Evolutionary conservation across 2,329 filamentous ascomycete genomes (phyloP), one percentile per base, ranked within the genome.

Genomic region (Ophiostoma quercus): DNA sequence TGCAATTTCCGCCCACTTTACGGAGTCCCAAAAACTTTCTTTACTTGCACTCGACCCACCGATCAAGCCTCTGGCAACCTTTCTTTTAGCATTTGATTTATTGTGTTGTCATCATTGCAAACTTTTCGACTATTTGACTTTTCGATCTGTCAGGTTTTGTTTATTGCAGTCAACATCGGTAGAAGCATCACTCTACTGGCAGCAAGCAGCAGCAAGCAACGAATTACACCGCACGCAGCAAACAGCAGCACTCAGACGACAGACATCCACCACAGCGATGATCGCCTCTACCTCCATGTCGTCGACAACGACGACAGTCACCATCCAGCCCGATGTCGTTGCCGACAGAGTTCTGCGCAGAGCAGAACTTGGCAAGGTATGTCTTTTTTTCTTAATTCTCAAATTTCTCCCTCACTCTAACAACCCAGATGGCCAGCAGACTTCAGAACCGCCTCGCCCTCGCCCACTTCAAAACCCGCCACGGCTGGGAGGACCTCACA

Each of bases 401-500:
- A 29, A 29, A 37, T 60, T 54, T 47, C 41, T 51, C 37, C 22
- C 51, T 32, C 34, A n/a, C 8, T 73, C 71, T 65, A 5, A 19
- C 69, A 43, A 32, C 62, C n/a, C 68, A 98, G 95, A 96, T 99
- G 83, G 95, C 94, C 75, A 87, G 94, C 78, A 91, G 91, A 77
- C 84, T 99, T 69, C 93, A 98, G 82, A 93, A 96, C 82, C 92
- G 94, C 73, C 88, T 99, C 71, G 94, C 95, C 71, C 88, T 98
- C 73, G 95, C 95, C 78, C 95, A 96, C 80, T 95, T 97, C 86
- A 98, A 98, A 82, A 93, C 95, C 74, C 93, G 96, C 81, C 91
- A 96, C 82, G 94, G 94, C 78, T 96, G 93, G 89, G 91, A 97
- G 80, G 92, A 95, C 79, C 86, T 96, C 78, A 92, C 90, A 73